Evolutionary conservation across 139 green algal genomes (phyloP), one percentile per base, ranked within the genome.

Genomic region (Pycnococcus provasolii): DNA sequence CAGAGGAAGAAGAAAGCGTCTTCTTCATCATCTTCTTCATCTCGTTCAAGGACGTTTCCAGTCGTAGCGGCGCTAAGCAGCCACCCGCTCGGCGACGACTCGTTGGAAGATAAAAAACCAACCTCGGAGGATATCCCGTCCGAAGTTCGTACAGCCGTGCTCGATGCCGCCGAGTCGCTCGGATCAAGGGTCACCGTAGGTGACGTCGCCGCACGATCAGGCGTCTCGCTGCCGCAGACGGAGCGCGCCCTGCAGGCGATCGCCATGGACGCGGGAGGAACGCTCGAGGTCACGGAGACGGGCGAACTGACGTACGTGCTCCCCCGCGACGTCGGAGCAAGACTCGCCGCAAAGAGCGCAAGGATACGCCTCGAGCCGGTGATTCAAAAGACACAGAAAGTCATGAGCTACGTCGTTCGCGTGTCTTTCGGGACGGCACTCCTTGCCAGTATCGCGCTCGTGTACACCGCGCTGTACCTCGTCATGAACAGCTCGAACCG

Each of bases 221-320:
- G 88, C 4, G 71, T 90, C 0, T 84, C 72, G 40, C 45, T 91
- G 4, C 53, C n/a, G 0, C 74, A 90, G 42, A 83, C 88, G 8
- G 84, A 94, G 46, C 70, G 75, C 3, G 85, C 85, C n/a, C 72
- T 96, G 4, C 83, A 86, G 45, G 89, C 90, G 0, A 79, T 96
- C 48, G 88, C 88, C 1, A 85, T 82, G 48, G 90, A 96, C 69
- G 81, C 77, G 0, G 40, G 69, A 26, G 90, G 79, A 0, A 73
- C 80, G 2, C 73, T 96, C 1, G 73, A 96, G 81, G 91, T 97
- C 7, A 92, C 90, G 0, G 15, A 76, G 5, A 70, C 80, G 15
- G 91, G 91, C 37, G 89, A 97, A 42, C 77, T 97, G 4, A 73
- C 96, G 50, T 97, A 95, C 71, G 74, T 77, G 0, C 87, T 97